Conservation (phyloP, 2,329 filamentous ascomycete species). For the Zelopaecilomyces penicillatus region DNA sequence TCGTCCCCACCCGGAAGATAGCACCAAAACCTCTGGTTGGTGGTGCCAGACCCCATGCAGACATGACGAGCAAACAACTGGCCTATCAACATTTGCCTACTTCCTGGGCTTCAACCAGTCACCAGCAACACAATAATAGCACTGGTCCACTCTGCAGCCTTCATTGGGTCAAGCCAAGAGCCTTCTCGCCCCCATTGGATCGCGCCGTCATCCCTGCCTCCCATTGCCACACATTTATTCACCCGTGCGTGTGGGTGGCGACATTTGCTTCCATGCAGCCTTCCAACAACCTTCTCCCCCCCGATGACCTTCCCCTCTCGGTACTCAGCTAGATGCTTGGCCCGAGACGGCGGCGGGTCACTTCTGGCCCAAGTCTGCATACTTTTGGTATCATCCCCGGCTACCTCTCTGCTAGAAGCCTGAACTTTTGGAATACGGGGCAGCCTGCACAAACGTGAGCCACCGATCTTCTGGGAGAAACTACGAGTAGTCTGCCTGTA, state of each 20-base stretch:
- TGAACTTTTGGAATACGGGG: too few relatives aligned
- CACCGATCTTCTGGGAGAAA: too few relatives aligned
- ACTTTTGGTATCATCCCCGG: constrained; percentile 9
- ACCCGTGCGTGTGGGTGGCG: constrained; percentile 2
- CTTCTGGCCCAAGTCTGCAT: not conserved
- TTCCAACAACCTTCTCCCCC: constrained; percentile 9
- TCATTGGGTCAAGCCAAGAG: too few relatives aligned
- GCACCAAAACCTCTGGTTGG: constrained; percentile 6
- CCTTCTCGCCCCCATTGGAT: constrained; percentile 1
- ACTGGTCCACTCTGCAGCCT: too few relatives aligned
- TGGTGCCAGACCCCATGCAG: constrained; percentile 5
- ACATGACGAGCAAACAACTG: not conserved
- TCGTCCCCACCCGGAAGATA: not conserved
- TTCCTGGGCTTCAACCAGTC: too few relatives aligned
- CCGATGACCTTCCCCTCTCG: constrained; percentile 8
- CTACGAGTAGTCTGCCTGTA: too few relatives aligned
- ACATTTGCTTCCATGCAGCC: constrained; percentile 8
- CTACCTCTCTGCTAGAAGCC: not conserved
- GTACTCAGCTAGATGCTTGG: constrained; percentile 3
- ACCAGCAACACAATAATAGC: too few relatives aligned
- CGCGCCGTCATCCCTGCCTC: not conserved
- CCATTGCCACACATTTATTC: too few relatives aligned
- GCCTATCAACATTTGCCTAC: too few relatives aligned
- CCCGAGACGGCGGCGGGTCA: constrained; percentile 6
- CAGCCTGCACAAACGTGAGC: too few relatives aligned